phyloP scores from a whole-genome alignment of 2,329 filamentous ascomycete genomes.

The Epichloe sp. region DNA sequence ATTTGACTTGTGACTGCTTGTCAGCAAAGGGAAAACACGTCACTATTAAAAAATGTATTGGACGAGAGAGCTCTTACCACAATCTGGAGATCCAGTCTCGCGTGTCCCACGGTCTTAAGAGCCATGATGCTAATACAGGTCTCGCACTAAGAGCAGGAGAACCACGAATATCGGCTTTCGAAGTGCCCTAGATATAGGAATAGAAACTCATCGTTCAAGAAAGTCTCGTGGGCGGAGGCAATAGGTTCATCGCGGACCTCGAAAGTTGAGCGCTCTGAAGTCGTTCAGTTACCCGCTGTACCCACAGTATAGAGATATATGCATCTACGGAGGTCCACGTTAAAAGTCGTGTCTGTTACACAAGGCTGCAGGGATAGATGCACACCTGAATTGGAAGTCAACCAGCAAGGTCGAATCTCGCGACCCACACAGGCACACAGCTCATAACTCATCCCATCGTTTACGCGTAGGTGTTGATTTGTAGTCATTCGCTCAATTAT shows the following conservation, averaged over 20 bases:
- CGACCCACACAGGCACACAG: not conserved
- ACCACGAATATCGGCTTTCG: not conserved
- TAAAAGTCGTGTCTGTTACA: too few relatives aligned
- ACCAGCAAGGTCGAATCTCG: too few relatives aligned
- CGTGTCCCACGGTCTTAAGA: not conserved
- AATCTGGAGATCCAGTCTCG: constrained; percentile 2
- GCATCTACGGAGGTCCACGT: not conserved
- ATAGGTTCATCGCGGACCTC: not conserved
- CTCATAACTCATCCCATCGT: not conserved
- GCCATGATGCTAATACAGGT: not conserved
- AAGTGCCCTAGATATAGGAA: not conserved
- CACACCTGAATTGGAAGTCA: too few relatives aligned
- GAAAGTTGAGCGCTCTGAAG: not conserved
- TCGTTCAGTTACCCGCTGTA: not conserved
- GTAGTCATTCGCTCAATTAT: not conserved
- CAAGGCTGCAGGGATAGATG: too few relatives aligned
- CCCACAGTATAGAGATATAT: not conserved
- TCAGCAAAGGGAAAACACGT: not conserved
- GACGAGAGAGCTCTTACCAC: constrained; percentile 20
- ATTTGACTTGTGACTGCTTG: constrained; percentile 45
- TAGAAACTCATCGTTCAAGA: not conserved
- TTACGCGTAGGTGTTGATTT: not conserved
- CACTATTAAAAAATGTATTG: not conserved
- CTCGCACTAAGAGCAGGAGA: not conserved
- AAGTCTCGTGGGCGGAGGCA: not conserved